Percentiles rank a stretch among this genome's conserved stretches.
These are phyloP conservation scores for Ocimum tenuiflorum DNA, from an alignment of 257 asterid genomes.

Conservation along the genomic window DNA sequence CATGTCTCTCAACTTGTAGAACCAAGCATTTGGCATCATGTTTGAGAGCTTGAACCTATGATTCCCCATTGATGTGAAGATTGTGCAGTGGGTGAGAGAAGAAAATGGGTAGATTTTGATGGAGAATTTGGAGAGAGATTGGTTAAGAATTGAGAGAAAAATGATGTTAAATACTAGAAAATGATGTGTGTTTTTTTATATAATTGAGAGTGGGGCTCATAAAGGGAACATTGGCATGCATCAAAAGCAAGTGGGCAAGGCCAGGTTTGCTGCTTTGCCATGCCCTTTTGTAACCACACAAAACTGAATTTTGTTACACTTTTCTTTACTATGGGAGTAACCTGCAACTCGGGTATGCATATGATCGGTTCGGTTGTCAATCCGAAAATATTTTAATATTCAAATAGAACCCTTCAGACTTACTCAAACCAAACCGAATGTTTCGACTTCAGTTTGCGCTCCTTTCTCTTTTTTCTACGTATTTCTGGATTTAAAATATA, in stretches of 20 bases:
- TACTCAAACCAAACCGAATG: too few species aligned
- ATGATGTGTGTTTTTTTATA: conserved; percentile 6
- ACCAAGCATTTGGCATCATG: conserved; percentile 96
- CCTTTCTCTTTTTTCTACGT: too few species aligned
- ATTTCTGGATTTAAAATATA: too few species aligned
- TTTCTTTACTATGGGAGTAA: background rate
- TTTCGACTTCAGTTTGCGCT: too few species aligned
- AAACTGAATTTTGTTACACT: background rate
- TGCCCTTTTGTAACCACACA: conserved; percentile 12
- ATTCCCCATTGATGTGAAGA: conserved; percentile 54
- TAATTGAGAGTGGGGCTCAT: conserved; percentile 23
- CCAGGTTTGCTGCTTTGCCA: conserved; percentile 17
- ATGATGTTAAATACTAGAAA: conserved; percentile 15
- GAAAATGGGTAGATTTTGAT: too few species aligned
- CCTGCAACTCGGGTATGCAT: too few species aligned
- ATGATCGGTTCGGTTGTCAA: too few species aligned
- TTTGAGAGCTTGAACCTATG: conserved; percentile 69
- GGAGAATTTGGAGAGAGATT: background rate
- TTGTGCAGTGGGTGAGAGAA: too few species aligned
- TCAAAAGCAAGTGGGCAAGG: conserved; percentile 28
- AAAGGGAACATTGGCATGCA: conserved; percentile 25
- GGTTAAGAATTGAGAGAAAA: background rate
- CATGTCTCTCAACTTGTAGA: conserved; percentile 79
- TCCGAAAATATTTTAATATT: too few species aligned
- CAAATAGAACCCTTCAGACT: too few species aligned